These are phyloP conservation scores for Monosporozyma aerobia DNA, from an alignment of 805 yeast species.

Conservation along the genomic window DNA sequence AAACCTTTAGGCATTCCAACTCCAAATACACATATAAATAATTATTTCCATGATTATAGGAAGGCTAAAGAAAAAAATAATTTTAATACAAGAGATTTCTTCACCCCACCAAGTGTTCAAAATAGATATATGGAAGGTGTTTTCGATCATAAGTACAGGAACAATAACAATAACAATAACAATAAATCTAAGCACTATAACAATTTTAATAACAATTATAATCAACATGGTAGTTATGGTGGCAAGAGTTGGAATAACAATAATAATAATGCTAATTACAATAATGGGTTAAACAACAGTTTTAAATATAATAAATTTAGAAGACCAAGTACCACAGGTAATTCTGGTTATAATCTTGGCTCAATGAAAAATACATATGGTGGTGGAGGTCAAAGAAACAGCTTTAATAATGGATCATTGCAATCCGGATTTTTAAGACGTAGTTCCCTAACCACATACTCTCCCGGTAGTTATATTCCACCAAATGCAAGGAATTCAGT, in stretches of 20 bases:
- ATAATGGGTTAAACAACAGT: neutral
- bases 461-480: conserved; percentile 6
- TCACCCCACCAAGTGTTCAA: conserved; percentile 69
- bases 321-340: conserved; percentile 20
- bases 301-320: conserved; percentile 9
- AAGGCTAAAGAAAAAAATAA: conserved; percentile 14
- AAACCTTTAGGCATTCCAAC: conserved; percentile 62
- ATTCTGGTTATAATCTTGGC: conserved; percentile 6
- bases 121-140: conserved; percentile 61
- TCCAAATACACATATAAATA: conserved; percentile 37
- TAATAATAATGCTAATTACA: conserved; percentile 1
- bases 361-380: conserved; percentile 8
- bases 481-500: conserved; percentile 4
- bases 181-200: conserved; percentile 23
- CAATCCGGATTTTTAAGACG: conserved; percentile 12
- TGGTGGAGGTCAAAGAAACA: conserved; percentile 1
- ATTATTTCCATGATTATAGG: conserved; percentile 32
- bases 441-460: conserved; percentile 16
- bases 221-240: conserved; percentile 1
- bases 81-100: conserved; percentile 61
- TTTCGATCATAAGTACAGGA: conserved; percentile 30
- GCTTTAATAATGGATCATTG: conserved; percentile 2
- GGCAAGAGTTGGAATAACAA: conserved; percentile 8
- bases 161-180: conserved; percentile 8
- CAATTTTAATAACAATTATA: conserved; percentile 3